Base-by-base conservation (phyloP, 2,329 filamentous ascomycete species). In the Fusarium illudens region DNA sequence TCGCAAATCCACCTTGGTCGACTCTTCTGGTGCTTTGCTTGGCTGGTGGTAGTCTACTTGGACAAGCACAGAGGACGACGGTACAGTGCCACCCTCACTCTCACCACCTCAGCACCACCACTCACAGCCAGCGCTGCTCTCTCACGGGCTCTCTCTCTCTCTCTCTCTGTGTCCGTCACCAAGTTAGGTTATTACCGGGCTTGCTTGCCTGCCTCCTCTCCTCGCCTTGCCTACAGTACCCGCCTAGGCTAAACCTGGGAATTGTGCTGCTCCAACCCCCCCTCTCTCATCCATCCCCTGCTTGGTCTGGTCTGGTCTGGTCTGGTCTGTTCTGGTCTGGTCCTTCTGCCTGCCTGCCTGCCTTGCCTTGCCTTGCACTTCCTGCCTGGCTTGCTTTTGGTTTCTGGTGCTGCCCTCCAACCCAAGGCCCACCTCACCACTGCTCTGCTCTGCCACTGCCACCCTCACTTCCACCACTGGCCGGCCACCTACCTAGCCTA, bases 371-470 rank as follows among this genome's bases (percentile, higher is more conserved):
- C 33, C 57, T 51, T 50, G 25, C 55, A 61, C 52, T 63, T 61
- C 64, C 56, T 67, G 67, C 63, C 66, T 67, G 49, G 55, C 66
- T 67, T 67, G 59, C 20, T 68, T 52, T 54, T 58, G 37, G 39
- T 44, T 67, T 34, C 22, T 53, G 36, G 34, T 25, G 34, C 63
- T 53, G 51, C 34, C 25, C 17, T 36, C 29, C 17, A 59, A 52
- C 33, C 32, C 29, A 30, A 20, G 36, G 36, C 36, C 39, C 39
- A 44, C 37, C 36, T 66, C 13, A 54, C 64, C 64, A 67, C 59
- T 67, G 55, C 60, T 27, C 25, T 27, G 25, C 25, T 27, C 25
- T 27, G 25, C 51, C 39, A 25, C 37, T 64, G 25, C 29, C 53
- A 57, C 56, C 51, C 44, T 44, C 51, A 52, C 57, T 46, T 58